phyloP scores from a whole-genome alignment of 1,139 yeast genomes.

The Candida anutae region DNA sequence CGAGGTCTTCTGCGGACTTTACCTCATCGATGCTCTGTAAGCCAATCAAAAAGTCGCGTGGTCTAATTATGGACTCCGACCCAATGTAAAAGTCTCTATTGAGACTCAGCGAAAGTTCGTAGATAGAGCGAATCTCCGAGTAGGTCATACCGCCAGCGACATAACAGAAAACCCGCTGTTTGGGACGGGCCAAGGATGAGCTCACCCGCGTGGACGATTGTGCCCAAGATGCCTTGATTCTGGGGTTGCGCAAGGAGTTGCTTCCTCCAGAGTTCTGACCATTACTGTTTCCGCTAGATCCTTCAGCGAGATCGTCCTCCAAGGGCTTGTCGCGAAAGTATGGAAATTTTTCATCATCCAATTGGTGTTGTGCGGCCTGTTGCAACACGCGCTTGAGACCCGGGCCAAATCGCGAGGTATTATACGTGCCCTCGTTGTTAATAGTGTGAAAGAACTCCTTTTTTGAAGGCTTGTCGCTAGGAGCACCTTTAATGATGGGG shows the following conservation, averaged over 20 bases:
- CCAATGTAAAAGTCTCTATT: slow-evolving; percentile 80
- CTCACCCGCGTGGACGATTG: slow-evolving; percentile 31
- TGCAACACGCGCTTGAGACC: slow-evolving; percentile 57
- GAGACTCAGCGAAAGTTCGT: slow-evolving; percentile 55
- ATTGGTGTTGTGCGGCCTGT: slow-evolving; percentile 35
- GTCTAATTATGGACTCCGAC: slow-evolving; percentile 68
- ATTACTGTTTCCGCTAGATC: slow-evolving; percentile 13
- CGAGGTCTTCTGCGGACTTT: slow-evolving; percentile 25
- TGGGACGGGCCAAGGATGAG: slow-evolving; percentile 25
- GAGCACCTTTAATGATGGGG: slow-evolving; percentile 46
- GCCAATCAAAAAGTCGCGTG: slow-evolving; percentile 45
- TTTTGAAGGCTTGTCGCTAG: slow-evolving; percentile 30
- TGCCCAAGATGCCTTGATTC: slow-evolving; percentile 83
- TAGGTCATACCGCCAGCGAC: slow-evolving; percentile 88
- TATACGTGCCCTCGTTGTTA: slow-evolving; percentile 57
- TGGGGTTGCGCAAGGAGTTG: slow-evolving; percentile 58
- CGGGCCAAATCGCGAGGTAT: slow-evolving; percentile 72
- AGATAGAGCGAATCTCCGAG: slow-evolving; percentile 70
- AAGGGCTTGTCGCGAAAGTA: slow-evolving; percentile 71
- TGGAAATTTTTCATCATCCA: slow-evolving; percentile 59
- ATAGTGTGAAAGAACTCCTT: slow-evolving; percentile 55
- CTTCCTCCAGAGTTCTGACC: slow-evolving; percentile 13
- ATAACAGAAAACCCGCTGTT: slow-evolving; percentile 70
- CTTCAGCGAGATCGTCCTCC: slow-evolving; percentile 45
- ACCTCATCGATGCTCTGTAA: slow-evolving; percentile 34